Evolutionary conservation across 2,329 filamentous ascomycete species (phyloP).

Genomic region (Colletotrichum sp.): DNA sequence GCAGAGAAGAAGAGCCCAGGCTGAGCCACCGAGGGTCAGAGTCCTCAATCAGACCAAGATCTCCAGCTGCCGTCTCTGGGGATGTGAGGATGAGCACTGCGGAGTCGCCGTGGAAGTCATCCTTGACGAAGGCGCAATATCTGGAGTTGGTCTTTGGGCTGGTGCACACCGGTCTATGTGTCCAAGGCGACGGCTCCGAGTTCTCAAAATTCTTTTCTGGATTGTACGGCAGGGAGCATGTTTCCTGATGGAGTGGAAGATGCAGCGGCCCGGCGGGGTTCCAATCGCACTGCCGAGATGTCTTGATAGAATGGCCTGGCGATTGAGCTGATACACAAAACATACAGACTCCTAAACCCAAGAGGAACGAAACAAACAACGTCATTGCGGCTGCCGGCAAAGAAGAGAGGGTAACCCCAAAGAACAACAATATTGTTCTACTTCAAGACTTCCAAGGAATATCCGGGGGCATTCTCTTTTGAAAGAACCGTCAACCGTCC

Average conservation of each 20-base stretch:
- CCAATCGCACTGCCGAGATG: not conserved
- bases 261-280: not conserved
- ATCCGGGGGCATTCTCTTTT: not conserved
- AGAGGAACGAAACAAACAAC: not conserved
- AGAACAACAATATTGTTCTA: rapidly evolving
- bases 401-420: not conserved
- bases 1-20: not conserved
- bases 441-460: not conserved
- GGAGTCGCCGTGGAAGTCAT: conserved; percentile 9
- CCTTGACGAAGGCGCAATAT: conserved; percentile 19
- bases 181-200: not conserved
- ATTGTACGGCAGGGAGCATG: not conserved
- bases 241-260: not conserved
- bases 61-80: conserved; percentile 10
- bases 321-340: not conserved
- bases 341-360: rapidly evolving
- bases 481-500: not conserved
- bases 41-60: conserved; percentile 4
- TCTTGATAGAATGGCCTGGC: too few species aligned
- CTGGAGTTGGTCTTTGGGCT: not conserved
- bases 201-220: not conserved
- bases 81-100: conserved; percentile 15
- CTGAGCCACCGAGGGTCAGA: not conserved
- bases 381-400: not conserved
- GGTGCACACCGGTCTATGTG: conserved; percentile 15